phyloP scores from a whole-genome alignment of 2,329 filamentous ascomycete genomes.

The Pseudocercospora vitis region DNA sequence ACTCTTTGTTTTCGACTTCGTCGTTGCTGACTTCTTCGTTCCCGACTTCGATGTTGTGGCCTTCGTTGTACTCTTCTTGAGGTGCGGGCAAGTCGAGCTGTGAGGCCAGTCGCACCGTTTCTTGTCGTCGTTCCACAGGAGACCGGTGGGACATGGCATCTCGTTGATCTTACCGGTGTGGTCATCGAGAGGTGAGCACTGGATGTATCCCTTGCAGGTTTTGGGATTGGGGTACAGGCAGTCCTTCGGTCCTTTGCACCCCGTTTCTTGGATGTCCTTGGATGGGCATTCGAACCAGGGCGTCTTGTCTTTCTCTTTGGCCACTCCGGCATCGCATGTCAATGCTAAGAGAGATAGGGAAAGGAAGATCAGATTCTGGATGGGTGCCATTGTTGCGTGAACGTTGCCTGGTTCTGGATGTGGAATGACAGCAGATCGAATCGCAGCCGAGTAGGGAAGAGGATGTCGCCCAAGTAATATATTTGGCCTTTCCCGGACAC shows the following conservation, averaged over 20 bases:
- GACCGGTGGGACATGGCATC: conserved; percentile 8
- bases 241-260: conserved; percentile 11
- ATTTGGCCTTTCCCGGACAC: no score
- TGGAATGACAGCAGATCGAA: no score
- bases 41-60: background rate
- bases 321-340: background rate
- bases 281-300: conserved; percentile 8
- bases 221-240: conserved; percentile 12
- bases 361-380: no score
- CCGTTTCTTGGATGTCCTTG: conserved; percentile 11
- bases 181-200: conserved; percentile 11
- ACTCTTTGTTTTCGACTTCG: no score
- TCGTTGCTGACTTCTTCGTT: background rate
- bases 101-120: conserved; percentile 15
- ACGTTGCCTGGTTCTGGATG: no score
- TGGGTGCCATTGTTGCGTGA: no score
- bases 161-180: conserved; percentile 11
- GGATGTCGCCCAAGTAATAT: no score
- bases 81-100: conserved; percentile 7
- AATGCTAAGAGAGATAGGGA: background rate
- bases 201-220: conserved; percentile 14
- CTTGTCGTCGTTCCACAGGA: conserved; percentile 12
- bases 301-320: background rate
- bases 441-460: no score
- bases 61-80: no score